Base-by-base conservation (phyloP, 805 yeast genomes). In the Allodekkera sacchari region DNA sequence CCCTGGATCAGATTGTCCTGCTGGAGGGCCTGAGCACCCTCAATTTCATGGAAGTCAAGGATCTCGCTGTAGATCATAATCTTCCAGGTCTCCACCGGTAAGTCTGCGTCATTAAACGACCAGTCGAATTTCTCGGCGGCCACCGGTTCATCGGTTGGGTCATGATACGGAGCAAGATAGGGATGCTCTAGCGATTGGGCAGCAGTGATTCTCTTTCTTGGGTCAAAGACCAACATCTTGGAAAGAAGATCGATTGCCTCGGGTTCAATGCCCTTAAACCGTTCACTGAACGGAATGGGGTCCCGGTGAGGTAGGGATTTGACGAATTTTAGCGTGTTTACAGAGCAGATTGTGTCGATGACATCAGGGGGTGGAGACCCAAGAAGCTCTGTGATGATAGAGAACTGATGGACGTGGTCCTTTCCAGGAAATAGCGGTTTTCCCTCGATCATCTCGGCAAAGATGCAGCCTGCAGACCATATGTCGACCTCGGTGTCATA, bases 61-160 rank as follows among this genome's bases (percentile, higher is more conserved):
- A 89, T 92, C 61, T 89, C 98, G 32, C 94, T 81, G 61, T 92
- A 92, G 95, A 92, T 89, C 97, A 92, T 89, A 13, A 87, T 95
- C 63, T 95, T 77, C 98, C 98, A 89, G 10, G 96, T 85, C 51
- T 92, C 97, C 12, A 92, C 92, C 3, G 97, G 96, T 47, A 89
- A 68, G 58, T 89, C 98, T 0, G 96, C 97, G 47, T 94, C 97
- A 56, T 92, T 89, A 59, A 89, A 89, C 49, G 92, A 79, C 99
- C 99, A 92, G 59, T 92, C 98, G 50, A 92, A 92, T 54, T 81
- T 82, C 44, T 81, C 83, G 30, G 77, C 84, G 19, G 97, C 95
- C 5, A 74, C 81, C 2, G 99, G 98, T 61, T 92, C 99, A 59
- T 92, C 99, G 4, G 87, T 73, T 20, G 97, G 95, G 52, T 92